Conservation (phyloP, 345 rosid species). For the Capsella bursapastoris region DNA sequence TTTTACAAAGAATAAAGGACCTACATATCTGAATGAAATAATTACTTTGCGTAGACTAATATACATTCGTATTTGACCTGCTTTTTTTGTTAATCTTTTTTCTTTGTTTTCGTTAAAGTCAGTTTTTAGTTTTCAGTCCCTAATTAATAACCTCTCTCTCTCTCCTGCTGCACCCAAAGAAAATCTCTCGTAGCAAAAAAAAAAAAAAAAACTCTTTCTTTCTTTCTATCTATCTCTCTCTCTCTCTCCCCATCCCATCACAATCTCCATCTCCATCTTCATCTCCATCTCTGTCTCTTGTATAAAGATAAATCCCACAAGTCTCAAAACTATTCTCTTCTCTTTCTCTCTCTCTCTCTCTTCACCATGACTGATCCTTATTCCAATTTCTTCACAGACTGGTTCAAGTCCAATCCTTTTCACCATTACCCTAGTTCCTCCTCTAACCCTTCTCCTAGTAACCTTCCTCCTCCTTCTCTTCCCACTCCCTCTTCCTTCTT, state of each 20-base stretch:
- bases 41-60: slow-evolving; percentile 42
- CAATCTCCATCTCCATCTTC: slow-evolving; percentile 52
- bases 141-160: slow-evolving; percentile 20
- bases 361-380: slow-evolving; percentile 85
- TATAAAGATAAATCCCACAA: slow-evolving; percentile 62
- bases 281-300: slow-evolving; percentile 54
- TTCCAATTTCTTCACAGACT: slow-evolving; percentile 68
- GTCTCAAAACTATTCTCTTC: slow-evolving; percentile 43
- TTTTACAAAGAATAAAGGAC: slow-evolving; percentile 29
- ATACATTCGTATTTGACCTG: slow-evolving; percentile 42
- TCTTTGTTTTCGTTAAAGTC: slow-evolving; percentile 18
- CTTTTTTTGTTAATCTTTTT: slow-evolving; percentile 14
- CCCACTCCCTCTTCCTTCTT: slow-evolving; percentile 28
- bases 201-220: background rate
- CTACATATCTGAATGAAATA: slow-evolving; percentile 44
- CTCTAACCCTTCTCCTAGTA: slow-evolving; percentile 41
- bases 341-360: slow-evolving; percentile 39
- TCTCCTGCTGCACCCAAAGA: background rate
- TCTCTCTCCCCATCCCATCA: slow-evolving; percentile 45
- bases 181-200: background rate
- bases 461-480: slow-evolving; percentile 19
- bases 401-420: slow-evolving; percentile 59
- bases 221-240: slow-evolving; percentile 37
- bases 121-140: slow-evolving; percentile 33
- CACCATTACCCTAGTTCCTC: slow-evolving; percentile 53